Evolutionary conservation across 208 protist species (phyloP).

Genomic region (Angomonas ambiguus): DNA sequence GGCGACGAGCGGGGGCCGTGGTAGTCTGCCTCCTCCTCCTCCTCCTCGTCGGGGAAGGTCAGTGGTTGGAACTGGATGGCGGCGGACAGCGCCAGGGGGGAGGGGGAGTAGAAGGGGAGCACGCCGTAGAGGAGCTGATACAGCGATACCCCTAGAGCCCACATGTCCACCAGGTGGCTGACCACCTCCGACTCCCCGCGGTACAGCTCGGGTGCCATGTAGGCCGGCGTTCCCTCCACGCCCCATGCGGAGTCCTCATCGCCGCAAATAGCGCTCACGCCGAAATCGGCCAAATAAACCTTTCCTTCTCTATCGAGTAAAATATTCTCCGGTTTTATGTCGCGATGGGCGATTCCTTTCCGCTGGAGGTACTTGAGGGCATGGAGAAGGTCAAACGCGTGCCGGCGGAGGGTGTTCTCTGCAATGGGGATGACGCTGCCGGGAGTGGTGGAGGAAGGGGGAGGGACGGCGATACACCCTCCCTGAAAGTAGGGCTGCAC

Average conservation of each 20-base stretch:
- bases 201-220: slow-evolving; percentile 47
- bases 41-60: slow-evolving; percentile 32
- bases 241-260: slow-evolving; percentile 19
- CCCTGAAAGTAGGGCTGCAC: slow-evolving; percentile 69
- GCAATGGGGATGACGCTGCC: slow-evolving; percentile 23
- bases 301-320: slow-evolving; percentile 26
- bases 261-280: slow-evolving; percentile 30
- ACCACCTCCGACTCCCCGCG: slow-evolving; percentile 19
- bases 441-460: background rate
- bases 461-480: slow-evolving; percentile 25
- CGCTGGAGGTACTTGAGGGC: slow-evolving; percentile 42
- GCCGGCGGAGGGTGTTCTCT: slow-evolving; percentile 16
- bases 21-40: background rate
- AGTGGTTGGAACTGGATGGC: slow-evolving; percentile 31
- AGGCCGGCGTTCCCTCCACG: slow-evolving; percentile 52
- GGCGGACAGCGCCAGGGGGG: slow-evolving; percentile 16
- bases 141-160: slow-evolving; percentile 63
- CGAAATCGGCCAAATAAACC: slow-evolving; percentile 49
- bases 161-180: slow-evolving; percentile 39
- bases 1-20: background rate
- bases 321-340: slow-evolving; percentile 70
- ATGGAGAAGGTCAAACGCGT: slow-evolving; percentile 26
- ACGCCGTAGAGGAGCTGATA: slow-evolving; percentile 43
- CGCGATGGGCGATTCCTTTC: slow-evolving; percentile 36
- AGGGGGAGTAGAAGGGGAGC: slow-evolving; percentile 35